These are phyloP conservation scores for Raffaelea deltoideospora DNA, from an alignment of 2,329 filamentous ascomycete genomes.

Conservation along the genomic window DNA sequence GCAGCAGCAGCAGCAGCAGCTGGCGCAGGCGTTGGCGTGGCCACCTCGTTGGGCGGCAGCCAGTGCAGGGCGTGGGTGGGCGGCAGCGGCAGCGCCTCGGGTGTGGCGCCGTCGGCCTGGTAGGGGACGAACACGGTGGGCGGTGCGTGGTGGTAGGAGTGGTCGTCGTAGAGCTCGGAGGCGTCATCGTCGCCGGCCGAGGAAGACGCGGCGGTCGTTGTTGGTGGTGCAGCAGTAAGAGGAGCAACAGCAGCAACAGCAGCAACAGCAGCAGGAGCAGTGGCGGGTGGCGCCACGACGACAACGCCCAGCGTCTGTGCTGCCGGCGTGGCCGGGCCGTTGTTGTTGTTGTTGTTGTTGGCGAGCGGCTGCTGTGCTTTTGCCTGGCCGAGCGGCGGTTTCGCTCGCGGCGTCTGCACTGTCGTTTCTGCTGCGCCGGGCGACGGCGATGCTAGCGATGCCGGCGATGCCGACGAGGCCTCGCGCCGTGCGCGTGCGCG, in stretches of 20 bases:
- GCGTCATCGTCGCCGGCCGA: neutral
- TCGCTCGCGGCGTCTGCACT: neutral
- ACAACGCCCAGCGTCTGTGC: neutral
- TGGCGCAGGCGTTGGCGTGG: conserved; percentile 1
- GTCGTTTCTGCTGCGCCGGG: neutral
- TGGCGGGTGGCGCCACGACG: too few relatives aligned
- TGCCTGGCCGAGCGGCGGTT: too few relatives aligned
- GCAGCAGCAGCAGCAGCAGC: conserved; percentile 10
- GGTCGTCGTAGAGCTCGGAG: too few relatives aligned
- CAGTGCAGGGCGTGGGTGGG: conserved; percentile 25
- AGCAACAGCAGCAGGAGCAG: too few relatives aligned
- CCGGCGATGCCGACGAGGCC: neutral
- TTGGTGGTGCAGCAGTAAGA: conserved; percentile 4
- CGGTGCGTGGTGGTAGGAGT: too few relatives aligned
- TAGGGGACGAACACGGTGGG: conserved; percentile 36
- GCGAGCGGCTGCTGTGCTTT: too few relatives aligned
- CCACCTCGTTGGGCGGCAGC: conserved; percentile 30
- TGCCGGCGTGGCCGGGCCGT: neutral
- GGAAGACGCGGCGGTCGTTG: too few relatives aligned
- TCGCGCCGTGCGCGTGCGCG: conserved; percentile 17
- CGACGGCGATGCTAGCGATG: too few relatives aligned
- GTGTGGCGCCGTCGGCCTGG: conserved; percentile 36
- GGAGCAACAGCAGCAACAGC: too few relatives aligned
- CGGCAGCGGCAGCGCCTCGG: conserved; percentile 20
- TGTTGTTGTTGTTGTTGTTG: neutral